Evolutionary conservation across 768 basidiomycete genomes (phyloP), one percentile per base, ranked within the genome.

Genomic region (Heimioporus sp.): DNA sequence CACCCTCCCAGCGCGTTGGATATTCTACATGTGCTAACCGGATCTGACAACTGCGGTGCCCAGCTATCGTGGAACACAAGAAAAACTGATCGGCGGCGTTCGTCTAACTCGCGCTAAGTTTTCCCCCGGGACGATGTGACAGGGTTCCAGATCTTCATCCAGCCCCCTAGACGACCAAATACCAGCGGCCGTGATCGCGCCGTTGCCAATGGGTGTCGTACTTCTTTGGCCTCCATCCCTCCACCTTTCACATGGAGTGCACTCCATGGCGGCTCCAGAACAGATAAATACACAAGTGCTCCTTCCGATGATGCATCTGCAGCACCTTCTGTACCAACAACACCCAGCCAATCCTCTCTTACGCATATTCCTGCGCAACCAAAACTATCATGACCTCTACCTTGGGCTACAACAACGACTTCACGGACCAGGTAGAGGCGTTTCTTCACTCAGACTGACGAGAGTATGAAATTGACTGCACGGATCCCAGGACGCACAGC

Each of bases 201-300:
- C 59, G 56, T 10, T 53, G 43, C 53, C 52, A 59, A 57, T 60
- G 48, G 38, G 21, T 52, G 36, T 32, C 51, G 43, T 39, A 30
- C 49, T 42, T 46, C 48, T 37, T 39, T 46, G 53, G 21, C 43
- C 56, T 65, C 55, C 65, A 54, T 32, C 28, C 43, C 35, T 44
- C 38, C 43, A 43, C 19, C 49, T 36, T 11, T 54, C 51, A n/a
- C 35, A 53, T 59, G 55, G 55, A 45, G 52, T 39, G 60, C 54
- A 20, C 59, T 66, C 59, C 55, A 64, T 10, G 52, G 52, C 32
- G 10, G 38, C 21, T 48, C 49, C 43, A 42, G 40, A 43, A 32
- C 24, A 21, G 31, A 57, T 65, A 67, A 46, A 66, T 66, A 61
- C 45, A 15, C 21, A 16, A 37, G 17, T 21, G 3, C 17, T n/a